Evolutionary conservation across 2,329 filamentous ascomycete genomes (phyloP).

Genomic region (Colletotrichum sublineola): DNA sequence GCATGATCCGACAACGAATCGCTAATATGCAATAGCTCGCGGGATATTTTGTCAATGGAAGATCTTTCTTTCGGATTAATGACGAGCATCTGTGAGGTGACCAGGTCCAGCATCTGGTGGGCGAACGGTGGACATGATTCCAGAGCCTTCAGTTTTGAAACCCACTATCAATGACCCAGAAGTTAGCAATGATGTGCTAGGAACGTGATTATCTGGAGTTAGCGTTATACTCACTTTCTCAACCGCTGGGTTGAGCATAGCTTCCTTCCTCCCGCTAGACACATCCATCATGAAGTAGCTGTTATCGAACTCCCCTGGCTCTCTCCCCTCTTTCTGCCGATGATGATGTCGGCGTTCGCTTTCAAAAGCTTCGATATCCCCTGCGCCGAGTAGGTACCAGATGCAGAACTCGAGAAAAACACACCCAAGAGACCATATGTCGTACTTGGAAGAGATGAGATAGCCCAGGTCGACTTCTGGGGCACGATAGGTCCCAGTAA

Average conservation of each 20-base stretch:
- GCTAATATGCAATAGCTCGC: background rate
- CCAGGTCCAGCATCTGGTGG: conserved; percentile 8
- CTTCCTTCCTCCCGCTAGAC: conserved; percentile 4
- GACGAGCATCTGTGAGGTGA: conserved; percentile 16
- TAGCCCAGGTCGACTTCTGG: conserved; percentile 22
- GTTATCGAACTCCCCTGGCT: conserved; percentile 11
- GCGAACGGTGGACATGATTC: background rate
- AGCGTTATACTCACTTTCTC: background rate
- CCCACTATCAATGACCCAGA: background rate
- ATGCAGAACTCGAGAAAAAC: conserved; percentile 47
- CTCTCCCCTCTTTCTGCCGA: background rate
- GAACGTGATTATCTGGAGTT: background rate
- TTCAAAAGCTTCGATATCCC: background rate
- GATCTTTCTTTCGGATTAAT: background rate
- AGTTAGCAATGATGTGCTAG: background rate
- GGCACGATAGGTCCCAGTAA: conserved; percentile 24
- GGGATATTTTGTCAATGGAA: conserved; percentile 7
- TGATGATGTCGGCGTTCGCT: conserved; percentile 1
- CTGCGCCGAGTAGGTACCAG: conserved; percentile 41
- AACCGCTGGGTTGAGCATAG: conserved; percentile 8
- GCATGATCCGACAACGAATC: no score
- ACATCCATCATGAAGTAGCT: conserved; percentile 7
- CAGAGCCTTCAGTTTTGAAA: background rate
- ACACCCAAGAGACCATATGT: conserved; percentile 49
- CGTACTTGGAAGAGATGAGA: conserved; percentile 44